Evolutionary conservation across 75 land plant species (phyloP), one percentile per base, ranked within the genome.

Genomic region (Picea glauca): DNA sequence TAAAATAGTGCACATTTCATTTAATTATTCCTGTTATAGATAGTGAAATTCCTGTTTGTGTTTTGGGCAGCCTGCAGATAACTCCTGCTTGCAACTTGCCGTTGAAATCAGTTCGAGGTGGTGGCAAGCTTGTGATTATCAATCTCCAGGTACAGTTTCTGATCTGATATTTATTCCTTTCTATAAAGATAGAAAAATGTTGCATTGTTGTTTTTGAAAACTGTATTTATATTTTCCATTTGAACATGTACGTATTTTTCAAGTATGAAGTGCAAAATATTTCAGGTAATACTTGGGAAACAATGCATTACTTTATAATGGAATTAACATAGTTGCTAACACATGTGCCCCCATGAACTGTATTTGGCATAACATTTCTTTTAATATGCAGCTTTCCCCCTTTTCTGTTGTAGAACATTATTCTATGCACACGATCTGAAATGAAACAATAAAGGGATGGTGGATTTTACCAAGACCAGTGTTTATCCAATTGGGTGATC

Each of bases 41-140:
- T 80, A 21, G 18, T 81, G 20, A 78, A 61, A 59, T 23, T 79
- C 35, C 30, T 76, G 40, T 31, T 46, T 58, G 61, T 75, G 11
- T 61, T 58, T 35, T 43, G 21, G 63, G 76, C 90, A 96, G 99
- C 79, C 84, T 96, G 79, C 98, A 91, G 89, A 91, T 96, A n/a
- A 94, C 93, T 81, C 99, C 99, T 63, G 99, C 99, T 58, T 94
- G 99, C 85, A 93, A 96, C 77, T 80, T 96, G 68, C 99, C 99
- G 62, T 76, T 92, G 56, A 92, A 87, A 83, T 86, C 80, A 20
- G 81, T 95, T 33, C 85, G 85, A 59, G 89, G 85, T 63, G 99
- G 99, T 32, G 99, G 99, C 60, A 92, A 91, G 80, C 81, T 94
- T 79, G 91, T 94, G 8, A 94, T 96, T 82, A 86, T 96, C 38